Evolutionary conservation across 202 grass and related monocot species (phyloP).

Genomic region (Thinopyrum obtusiflorum): DNA sequence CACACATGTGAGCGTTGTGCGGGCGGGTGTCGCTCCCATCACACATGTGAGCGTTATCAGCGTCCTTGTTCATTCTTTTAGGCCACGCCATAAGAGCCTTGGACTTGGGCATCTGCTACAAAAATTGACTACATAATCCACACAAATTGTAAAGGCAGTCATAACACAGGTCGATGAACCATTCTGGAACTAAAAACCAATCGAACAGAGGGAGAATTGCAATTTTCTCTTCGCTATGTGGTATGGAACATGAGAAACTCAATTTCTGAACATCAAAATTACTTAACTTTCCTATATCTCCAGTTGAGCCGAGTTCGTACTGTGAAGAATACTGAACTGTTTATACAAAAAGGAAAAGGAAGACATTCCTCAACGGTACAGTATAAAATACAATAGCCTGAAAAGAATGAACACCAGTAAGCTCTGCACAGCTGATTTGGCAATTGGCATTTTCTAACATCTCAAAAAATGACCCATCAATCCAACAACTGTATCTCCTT

Average conservation of each 20-base stretch:
- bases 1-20: too few relatives aligned
- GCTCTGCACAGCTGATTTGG: constrained; percentile 42
- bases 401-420: constrained; percentile 49
- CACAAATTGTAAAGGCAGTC: not conserved
- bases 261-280: constrained; percentile 25
- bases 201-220: not conserved
- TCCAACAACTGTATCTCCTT: constrained; percentile 55
- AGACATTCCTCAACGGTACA: constrained; percentile 18
- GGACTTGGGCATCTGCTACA: not conserved
- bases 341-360: constrained; percentile 36
- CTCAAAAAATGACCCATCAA: constrained; percentile 47
- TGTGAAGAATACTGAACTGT: constrained; percentile 18
- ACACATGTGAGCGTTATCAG: too few relatives aligned
- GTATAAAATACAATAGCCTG: constrained; percentile 44
- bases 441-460: constrained; percentile 47
- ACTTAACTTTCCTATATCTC: constrained; percentile 19
- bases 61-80: not conserved
- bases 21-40: too few relatives aligned
- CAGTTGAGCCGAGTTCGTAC: constrained; percentile 24
- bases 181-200: not conserved
- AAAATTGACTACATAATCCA: not conserved
- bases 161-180: not conserved
- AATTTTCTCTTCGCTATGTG: not conserved
- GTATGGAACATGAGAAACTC: not conserved
- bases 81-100: not conserved